Evolutionary conservation across 2,329 filamentous ascomycete species (phyloP), one percentile per base, ranked within the genome.

Genomic region (Phyllosticta citriasiana): DNA sequence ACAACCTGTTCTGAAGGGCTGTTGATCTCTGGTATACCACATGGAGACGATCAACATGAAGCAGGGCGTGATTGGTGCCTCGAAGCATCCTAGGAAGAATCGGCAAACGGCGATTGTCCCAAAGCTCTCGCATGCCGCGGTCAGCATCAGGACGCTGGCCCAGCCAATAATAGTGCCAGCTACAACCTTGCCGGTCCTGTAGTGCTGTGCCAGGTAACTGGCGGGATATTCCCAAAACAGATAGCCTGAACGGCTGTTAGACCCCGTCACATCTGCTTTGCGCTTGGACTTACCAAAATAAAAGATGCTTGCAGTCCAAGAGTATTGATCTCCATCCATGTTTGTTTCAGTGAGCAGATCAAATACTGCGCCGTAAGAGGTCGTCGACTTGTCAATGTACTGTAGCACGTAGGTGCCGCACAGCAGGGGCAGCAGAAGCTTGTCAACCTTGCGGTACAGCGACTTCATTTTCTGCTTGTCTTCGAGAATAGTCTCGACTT

Each of bases 251-350:
- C 1, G 25, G 67, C 19, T 22, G 4, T 50, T 69, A 68, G 53
- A 65, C 65, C 19, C 63, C 62, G 5, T 65, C 67, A 69, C 53
- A 67, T 65, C 2, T 64, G 65, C 14, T 64, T 54, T 19, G 68
- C 51, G 35, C 74, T 76, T 3, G 16, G 9, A 53, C 57, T 52
- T 53, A 62, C 74, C 80, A n/a, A 84, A 74, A 63, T 83, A 84
- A 67, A 83, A 84, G 4, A 83, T 78, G 24, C 76, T 79, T 1
- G 79, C 78, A n/a, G 82, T 74, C 80, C 81, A 83, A 55, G 75
- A 76, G 63, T 84, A 84, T 57, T 82, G 70, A 1, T 72, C 71
- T 14, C 72, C 68, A 1, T 70, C 76, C 65, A 82, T 81, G 19
- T 75, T 70, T 0, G 80, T 81, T 24, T 76, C 76, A 12, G 71